Conservation (phyloP, 1,284 basidiomycete species). For the Trametes sp. region DNA sequence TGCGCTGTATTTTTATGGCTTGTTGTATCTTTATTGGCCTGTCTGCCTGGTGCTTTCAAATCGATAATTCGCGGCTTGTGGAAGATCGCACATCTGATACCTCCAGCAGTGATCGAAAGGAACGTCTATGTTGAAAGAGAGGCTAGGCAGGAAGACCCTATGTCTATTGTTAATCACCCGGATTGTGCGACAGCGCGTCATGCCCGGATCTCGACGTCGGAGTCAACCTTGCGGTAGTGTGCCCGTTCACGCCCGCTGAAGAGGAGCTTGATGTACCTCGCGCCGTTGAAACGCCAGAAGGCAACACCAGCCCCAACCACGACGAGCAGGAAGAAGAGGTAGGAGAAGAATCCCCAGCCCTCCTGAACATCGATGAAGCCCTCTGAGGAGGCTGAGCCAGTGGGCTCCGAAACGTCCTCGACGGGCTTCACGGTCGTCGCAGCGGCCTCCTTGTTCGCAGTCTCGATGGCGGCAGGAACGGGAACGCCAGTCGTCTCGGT, state of each 20-base stretch:
- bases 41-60: background rate
- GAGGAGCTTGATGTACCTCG: slow-evolving; percentile 52
- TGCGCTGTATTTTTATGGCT: too few species aligned
- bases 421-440: slow-evolving; percentile 34
- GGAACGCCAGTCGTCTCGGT: slow-evolving; percentile 16
- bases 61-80: too few species aligned
- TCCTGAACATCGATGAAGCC: slow-evolving; percentile 21
- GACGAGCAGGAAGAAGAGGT: slow-evolving; percentile 30
- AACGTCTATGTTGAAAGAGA: slow-evolving; percentile 5
- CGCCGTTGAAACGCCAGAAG: slow-evolving; percentile 67
- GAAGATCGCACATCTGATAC: too few species aligned
- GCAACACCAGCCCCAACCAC: slow-evolving; percentile 50
- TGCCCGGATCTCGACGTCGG: slow-evolving; percentile 53
- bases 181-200: background rate
- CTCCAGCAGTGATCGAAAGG: background rate
- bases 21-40: slow-evolving; percentile 5
- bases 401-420: slow-evolving; percentile 32
- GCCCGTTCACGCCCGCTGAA: slow-evolving; percentile 45
- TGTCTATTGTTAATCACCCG: background rate
- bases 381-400: slow-evolving; percentile 22
- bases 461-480: slow-evolving; percentile 22
- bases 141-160: background rate
- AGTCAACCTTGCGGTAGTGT: slow-evolving; percentile 56
- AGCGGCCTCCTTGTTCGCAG: slow-evolving; percentile 28
- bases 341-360: slow-evolving; percentile 33